These are phyloP conservation scores for Podospora tetraspora DNA, from an alignment of 495 filamentous ascomycete species.

Conservation along the genomic window DNA sequence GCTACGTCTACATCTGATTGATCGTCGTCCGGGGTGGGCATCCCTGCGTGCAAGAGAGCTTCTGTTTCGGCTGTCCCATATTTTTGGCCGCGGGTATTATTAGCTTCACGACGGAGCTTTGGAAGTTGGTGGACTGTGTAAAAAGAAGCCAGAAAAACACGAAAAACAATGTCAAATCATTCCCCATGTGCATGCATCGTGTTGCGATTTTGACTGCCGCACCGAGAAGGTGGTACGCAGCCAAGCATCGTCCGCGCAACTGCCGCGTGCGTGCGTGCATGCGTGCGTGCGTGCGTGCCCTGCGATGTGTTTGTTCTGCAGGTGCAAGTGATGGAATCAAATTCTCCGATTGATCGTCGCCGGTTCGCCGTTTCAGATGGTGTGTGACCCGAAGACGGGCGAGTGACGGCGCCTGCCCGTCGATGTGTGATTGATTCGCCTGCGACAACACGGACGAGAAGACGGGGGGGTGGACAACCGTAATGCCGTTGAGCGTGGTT, in stretches of 20 bases:
- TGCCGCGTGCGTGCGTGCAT: background rate
- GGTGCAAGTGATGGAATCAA: background rate
- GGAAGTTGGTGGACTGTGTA: too few relatives aligned
- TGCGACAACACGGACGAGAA: conserved; percentile 10
- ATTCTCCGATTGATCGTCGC: conserved; percentile 14
- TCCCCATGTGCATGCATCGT: background rate
- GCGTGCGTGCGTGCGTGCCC: too few relatives aligned
- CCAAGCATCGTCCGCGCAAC: background rate
- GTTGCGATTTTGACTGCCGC: background rate
- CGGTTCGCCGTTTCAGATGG: conserved; percentile 1
- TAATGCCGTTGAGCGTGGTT: background rate
- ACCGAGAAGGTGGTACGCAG: background rate
- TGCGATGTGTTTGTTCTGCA: too few relatives aligned
- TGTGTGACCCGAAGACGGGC: conserved; percentile 7
- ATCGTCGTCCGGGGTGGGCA: background rate
- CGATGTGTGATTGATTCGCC: background rate
- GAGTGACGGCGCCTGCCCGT: background rate
- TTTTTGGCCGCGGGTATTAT: background rate
- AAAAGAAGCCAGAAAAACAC: background rate
- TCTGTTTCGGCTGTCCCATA: background rate
- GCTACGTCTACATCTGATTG: conserved; percentile 29
- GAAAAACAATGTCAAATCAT: background rate
- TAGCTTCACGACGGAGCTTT: background rate
- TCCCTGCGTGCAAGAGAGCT: background rate
- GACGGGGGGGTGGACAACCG: background rate